Evolutionary conservation across 2,329 filamentous ascomycete species (phyloP).

Genomic region (Thelonectria discophora): DNA sequence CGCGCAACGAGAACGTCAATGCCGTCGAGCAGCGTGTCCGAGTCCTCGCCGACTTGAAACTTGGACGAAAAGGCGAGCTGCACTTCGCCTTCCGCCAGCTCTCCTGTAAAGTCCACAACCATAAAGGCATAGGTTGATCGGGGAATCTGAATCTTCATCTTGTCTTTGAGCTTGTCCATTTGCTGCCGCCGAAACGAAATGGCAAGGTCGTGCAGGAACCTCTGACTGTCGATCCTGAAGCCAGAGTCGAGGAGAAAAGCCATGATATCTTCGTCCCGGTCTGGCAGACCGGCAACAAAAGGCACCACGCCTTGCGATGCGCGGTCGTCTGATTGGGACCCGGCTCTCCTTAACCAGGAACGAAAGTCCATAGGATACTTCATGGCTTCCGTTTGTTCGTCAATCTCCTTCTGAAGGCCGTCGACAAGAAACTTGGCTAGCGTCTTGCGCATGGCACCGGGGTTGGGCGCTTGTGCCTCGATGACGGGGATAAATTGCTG

Average conservation of each 20-base stretch:
- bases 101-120: conserved; percentile 71
- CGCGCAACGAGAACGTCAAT: conserved; percentile 73
- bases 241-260: conserved; percentile 66
- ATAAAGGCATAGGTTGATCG: conserved; percentile 72
- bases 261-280: conserved; percentile 59
- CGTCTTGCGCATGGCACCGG: conserved; percentile 52
- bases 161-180: conserved; percentile 62
- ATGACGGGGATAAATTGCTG: conserved; percentile 75
- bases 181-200: conserved; percentile 59
- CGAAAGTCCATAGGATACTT: conserved; percentile 59
- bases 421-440: conserved; percentile 60
- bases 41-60: conserved; percentile 65
- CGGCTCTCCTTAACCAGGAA: conserved; percentile 61
- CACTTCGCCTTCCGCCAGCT: conserved; percentile 71
- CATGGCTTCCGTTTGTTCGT: conserved; percentile 61
- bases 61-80: conserved; percentile 73
- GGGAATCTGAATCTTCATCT: conserved; percentile 68
- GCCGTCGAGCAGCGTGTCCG: conserved; percentile 62
- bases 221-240: conserved; percentile 61
- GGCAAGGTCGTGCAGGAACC: conserved; percentile 59
- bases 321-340: conserved; percentile 46
- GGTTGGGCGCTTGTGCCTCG: conserved; percentile 63
- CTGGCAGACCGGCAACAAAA: conserved; percentile 61
- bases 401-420: conserved; percentile 62
- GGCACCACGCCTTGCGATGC: conserved; percentile 51